Evolutionary conservation across 78 protist genomes (phyloP).

Genomic region (Dictyostelium citrinum): DNA sequence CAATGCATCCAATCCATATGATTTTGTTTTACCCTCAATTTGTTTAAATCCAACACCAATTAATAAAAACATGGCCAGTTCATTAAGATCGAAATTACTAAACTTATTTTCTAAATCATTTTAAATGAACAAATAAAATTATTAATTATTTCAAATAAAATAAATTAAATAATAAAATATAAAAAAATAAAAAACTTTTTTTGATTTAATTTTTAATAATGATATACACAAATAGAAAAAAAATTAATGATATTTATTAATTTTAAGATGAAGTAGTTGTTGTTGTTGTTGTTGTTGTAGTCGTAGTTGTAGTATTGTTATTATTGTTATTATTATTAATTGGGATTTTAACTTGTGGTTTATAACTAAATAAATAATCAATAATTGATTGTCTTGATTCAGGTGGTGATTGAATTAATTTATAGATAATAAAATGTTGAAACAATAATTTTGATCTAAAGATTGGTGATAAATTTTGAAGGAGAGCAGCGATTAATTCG

Average conservation of each 20-base stretch:
- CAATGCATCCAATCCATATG: too few species aligned
- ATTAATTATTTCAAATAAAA: too few species aligned
- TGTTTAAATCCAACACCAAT: too few species aligned
- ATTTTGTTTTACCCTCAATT: too few species aligned
- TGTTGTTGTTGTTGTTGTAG: constrained; percentile 19
- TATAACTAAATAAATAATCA: constrained; percentile 24
- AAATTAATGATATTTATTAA: neutral
- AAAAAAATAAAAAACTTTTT: neutral
- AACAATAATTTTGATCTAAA: constrained; percentile 20
- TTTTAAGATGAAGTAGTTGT: neutral
- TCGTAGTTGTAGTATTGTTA: neutral
- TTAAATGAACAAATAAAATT: too few species aligned
- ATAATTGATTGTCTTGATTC: constrained; percentile 2
- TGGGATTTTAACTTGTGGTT: neutral
- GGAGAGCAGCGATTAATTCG: constrained; percentile 6
- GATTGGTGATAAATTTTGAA: neutral
- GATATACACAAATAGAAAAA: neutral
- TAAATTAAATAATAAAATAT: too few species aligned
- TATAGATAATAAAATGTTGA: constrained; percentile 18
- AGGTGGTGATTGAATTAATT: neutral
- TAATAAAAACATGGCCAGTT: too few species aligned
- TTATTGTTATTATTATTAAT: neutral
- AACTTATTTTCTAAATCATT: too few species aligned
- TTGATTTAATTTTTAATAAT: neutral
- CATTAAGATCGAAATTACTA: too few species aligned